phyloP scores from a whole-genome alignment of 2,329 filamentous ascomycete species.

The Mycosphaerella sp. region DNA sequence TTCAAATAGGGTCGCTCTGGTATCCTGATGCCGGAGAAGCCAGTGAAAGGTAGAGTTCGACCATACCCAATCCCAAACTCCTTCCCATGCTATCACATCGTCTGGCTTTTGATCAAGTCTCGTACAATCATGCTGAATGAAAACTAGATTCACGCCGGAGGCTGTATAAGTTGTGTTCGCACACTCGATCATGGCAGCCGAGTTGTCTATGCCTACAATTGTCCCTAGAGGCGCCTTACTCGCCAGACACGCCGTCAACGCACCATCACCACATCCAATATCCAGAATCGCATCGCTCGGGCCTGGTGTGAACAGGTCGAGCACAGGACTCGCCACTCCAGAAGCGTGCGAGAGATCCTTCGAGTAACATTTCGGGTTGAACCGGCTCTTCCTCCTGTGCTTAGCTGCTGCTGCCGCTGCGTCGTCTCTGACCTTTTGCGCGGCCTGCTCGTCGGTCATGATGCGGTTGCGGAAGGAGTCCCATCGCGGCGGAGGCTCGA shows the following conservation, averaged over 20 bases:
- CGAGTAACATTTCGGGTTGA: slow-evolving; percentile 3
- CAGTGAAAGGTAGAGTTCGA: slow-evolving; percentile 42
- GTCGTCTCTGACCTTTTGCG: slow-evolving; percentile 5
- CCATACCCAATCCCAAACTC: slow-evolving; percentile 37
- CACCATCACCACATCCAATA: slow-evolving; percentile 37
- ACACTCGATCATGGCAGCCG: slow-evolving; percentile 34
- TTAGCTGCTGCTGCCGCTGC: slow-evolving; percentile 4
- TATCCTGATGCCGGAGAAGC: slow-evolving; percentile 44
- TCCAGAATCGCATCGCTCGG: slow-evolving; percentile 36
- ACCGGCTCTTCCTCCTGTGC: slow-evolving; percentile 6
- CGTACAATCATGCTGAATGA: slow-evolving; percentile 9
- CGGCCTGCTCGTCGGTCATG: slow-evolving; percentile 7
- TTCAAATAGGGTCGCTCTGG: slow-evolving; percentile 47
- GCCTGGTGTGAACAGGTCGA: slow-evolving; percentile 33
- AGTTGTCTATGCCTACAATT: slow-evolving; percentile 38
- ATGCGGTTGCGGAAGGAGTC: slow-evolving; percentile 8
- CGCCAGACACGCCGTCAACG: slow-evolving; percentile 37
- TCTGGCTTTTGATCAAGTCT: slow-evolving; percentile 4
- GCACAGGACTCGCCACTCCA: slow-evolving; percentile 35
- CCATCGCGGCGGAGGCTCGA: slow-evolving; percentile 7
- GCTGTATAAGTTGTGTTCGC: slow-evolving; percentile 21
- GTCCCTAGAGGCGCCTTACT: slow-evolving; percentile 21
- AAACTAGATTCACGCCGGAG: slow-evolving; percentile 1
- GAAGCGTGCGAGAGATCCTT: slow-evolving; percentile 27
- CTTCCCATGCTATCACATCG: slow-evolving; percentile 17